Evolutionary conservation across 1,284 basidiomycete species (phyloP), one percentile per base, ranked within the genome.

Genomic region (Pascua guehoae): DNA sequence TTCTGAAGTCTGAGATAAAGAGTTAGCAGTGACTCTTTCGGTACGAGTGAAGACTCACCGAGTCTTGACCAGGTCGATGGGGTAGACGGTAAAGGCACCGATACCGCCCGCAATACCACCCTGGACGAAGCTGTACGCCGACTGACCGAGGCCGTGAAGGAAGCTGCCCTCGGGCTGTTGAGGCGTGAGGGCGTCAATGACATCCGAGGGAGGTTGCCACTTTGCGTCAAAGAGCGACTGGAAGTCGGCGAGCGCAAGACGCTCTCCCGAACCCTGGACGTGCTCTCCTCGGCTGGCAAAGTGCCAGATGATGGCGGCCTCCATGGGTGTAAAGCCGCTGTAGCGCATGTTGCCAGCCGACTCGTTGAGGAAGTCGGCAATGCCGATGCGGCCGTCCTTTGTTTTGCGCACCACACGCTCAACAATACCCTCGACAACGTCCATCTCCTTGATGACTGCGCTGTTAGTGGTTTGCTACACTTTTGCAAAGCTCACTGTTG

Each of bases 301-400:
- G 77, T 97, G 93, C 80, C 95, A 97, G 68, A 96, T 87, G 68
- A 96, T 95, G 56, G 87, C 86, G 32, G 90, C 91, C 66, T 97
- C 92, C 89, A 96, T 94, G 3, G 93, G 93, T 1, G 91, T 94
- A 75, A 96, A 95, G 52, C 91, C 82, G 41, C 88, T 88, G 75
- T 95, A 95, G 47, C 93, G 88, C 64, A 92, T 90, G 63, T 66
- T 70, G 10, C 63, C 63, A 2, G 77, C 75, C 12, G 79, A 79
- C 60, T 79, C 75, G 65, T 80, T 74, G 52, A 79, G 64, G 61
- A 81, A 81, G 59, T 81, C 80, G 42, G 75, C 71, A 5, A 74
- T 65, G 51, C 73, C 73, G 54, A 97, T 94, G 49, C 91, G 87
- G 8, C 93, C 92, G 68, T 97, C 93, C 73, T 88, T 92, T 56